Percentiles rank a stretch among this genome's conserved stretches.
Conservation (phyloP, 2,329 filamentous ascomycete species). For the Beauveria sp. region DNA sequence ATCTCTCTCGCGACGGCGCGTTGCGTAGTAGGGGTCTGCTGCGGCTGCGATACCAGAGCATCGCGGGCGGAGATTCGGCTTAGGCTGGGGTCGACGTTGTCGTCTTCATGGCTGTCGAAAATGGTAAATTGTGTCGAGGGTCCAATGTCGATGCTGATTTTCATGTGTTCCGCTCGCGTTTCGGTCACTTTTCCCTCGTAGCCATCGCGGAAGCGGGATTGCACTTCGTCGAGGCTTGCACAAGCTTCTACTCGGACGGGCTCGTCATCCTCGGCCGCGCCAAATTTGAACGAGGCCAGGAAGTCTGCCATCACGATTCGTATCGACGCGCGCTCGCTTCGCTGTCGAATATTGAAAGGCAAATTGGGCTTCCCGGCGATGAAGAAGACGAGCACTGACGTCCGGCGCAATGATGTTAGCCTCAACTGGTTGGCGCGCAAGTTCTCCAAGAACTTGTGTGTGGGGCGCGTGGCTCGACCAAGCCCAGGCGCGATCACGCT, state of each 20-base stretch:
- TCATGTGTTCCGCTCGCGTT: slow-evolving; percentile 43
- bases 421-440: background rate
- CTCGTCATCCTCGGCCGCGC: slow-evolving; percentile 16
- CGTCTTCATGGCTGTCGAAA: slow-evolving; percentile 11
- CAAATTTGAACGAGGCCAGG: slow-evolving; percentile 29
- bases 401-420: background rate
- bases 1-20: slow-evolving; percentile 42
- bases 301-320: slow-evolving; percentile 29
- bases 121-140: slow-evolving; percentile 34
- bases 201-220: slow-evolving; percentile 33
- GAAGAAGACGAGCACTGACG: background rate
- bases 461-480: background rate
- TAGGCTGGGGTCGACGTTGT: slow-evolving; percentile 17
- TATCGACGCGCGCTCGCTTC: background rate
- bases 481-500: background rate
- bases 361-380: background rate
- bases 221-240: slow-evolving; percentile 36
- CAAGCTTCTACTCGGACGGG: slow-evolving; percentile 20
- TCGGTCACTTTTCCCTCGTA: slow-evolving; percentile 36
- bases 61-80: slow-evolving; percentile 38
- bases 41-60: slow-evolving; percentile 39
- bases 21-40: slow-evolving; percentile 41
- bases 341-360: background rate
- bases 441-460: background rate
- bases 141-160: slow-evolving; percentile 38